Evolutionary conservation across 495 filamentous ascomycete species (phyloP), one percentile per base, ranked within the genome.

Genomic region (Penicillium simplicissimum): DNA sequence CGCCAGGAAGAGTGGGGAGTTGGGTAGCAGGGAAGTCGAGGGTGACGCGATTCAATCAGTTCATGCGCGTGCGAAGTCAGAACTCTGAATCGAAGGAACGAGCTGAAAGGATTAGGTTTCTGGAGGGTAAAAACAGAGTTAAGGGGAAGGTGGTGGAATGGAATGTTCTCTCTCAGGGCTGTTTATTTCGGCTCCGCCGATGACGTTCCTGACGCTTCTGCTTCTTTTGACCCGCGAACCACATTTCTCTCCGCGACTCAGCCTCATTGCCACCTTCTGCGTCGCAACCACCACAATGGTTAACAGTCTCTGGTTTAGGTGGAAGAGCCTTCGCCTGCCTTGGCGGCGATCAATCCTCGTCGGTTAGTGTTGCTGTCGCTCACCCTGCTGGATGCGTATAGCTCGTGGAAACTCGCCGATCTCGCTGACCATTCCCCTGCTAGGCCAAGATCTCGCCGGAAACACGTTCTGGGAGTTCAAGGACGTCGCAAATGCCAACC

Each of bases 391-490:
- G 58, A 64, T 66, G 61, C 64, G 64, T 58, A 15, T 49, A 36
- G 28, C 51, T 11, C n/a, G 5, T 15, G 21, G 48, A 52, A 31
- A 43, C 10, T 42, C 23, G 11, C 34, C 51, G 23, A 33, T 57
- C 0, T 65, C 62, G 47, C 66, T 68, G 54, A 65, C 52, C 23
- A 85, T 33, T 11, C 47, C 49, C 36, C 38, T 43, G 51, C 1
- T 66, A 96, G 94, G 95, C 64, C 79, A 84, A 61, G 95, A 98
- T 74, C 86, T 97, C 34, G 65, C 84, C 38, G 92, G 92, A 21
- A 98, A 97, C 76, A 97, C 93, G 25, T 98, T 87, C 77, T 98
- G 93, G 92, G 92, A 96, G 70, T 94, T 96, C 78, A 87, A 85
- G 60, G 86, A 92, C 67, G 74, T 79, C 6, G 64, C 88, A 8